Evolutionary conservation across 192 early-diverging fungal genomes (phyloP), one percentile per base, ranked within the genome.

Genomic region (Coemansia erecta): DNA sequence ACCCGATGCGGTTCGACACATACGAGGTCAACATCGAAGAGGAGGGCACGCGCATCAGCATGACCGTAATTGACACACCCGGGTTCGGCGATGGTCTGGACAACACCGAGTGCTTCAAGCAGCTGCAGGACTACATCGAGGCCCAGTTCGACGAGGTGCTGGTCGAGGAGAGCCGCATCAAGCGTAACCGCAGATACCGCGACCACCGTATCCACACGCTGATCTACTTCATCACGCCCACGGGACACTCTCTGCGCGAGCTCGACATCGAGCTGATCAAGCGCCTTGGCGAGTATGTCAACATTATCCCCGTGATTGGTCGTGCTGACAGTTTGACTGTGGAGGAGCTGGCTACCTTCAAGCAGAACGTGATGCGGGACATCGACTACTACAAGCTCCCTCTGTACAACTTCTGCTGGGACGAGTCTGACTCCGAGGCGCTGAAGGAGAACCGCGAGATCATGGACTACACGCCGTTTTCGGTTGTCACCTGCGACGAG

Each of bases 31-130:
- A 95, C 55, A 84, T 98, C 65, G 93, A 97, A 71, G 95, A 97
- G 81, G 94, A 99, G 70, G 95, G 95, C 72, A 89, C 93, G 61
- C 92, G 92, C 73, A 89, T 99, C 53, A 86, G 92, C 48, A 85
- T 99, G 53, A 97, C 93, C 6, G 90, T 99, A 56, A 90, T 99
- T 39, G 97, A 99, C 80, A 97, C 97, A 24, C 95, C 97, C 43
- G 97, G 96, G 35, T 98, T 97, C 77, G 97, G 97, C 46, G 95
- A 98, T 70, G 90, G 92, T 52, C 85, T 98, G 66, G 93, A 98
- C 76, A 91, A 95, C 65, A 94, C 95, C 79, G 63, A 63, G 48
- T 94, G 92, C 79, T 95, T 96, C 80, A 84, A 88, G 59, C 89
- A 91, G 70, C 95, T 98, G 83, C 85, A 95, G 56, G 85, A 84